phyloP scores from a whole-genome alignment of 2,329 filamentous ascomycete genomes.

The Daldinia sp. region DNA sequence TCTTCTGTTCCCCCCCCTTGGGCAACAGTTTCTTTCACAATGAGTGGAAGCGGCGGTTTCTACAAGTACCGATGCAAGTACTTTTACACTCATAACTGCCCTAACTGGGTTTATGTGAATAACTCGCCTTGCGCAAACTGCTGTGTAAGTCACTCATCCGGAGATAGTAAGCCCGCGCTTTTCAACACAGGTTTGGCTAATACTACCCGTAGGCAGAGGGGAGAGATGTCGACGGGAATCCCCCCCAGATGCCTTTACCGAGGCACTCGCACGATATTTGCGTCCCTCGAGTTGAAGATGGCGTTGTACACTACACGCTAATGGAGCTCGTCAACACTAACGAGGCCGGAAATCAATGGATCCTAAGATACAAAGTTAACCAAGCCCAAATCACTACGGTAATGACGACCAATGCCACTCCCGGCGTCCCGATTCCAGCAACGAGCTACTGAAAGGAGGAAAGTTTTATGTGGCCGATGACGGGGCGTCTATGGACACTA shows the following conservation, averaged over 20 bases:
- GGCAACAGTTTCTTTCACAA: constrained; percentile 31
- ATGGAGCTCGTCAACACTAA: constrained; percentile 55
- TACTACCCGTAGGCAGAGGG: constrained; percentile 55
- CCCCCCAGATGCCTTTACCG: constrained; percentile 41
- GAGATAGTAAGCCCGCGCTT: not conserved
- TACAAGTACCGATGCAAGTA: constrained; percentile 66
- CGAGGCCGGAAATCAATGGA: constrained; percentile 51
- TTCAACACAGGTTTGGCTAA: constrained; percentile 22
- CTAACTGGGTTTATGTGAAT: constrained; percentile 64
- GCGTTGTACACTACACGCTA: constrained; percentile 56
- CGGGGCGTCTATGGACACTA: constrained; percentile 3
- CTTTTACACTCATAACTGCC: constrained; percentile 60
- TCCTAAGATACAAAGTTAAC: constrained; percentile 48
- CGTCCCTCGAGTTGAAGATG: constrained; percentile 56
- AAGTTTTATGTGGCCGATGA: not conserved
- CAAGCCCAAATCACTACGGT: constrained; percentile 37
- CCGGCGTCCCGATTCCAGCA: constrained; percentile 35
- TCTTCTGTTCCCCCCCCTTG: too few relatives aligned
- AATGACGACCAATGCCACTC: constrained; percentile 41
- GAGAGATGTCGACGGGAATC: constrained; percentile 53
- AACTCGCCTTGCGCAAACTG: constrained; percentile 59
- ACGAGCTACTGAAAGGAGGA: constrained; percentile 29
- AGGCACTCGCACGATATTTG: constrained; percentile 52
- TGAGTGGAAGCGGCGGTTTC: constrained; percentile 55
- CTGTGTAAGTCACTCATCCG: constrained; percentile 51